A percentile compares a stretch with the other conserved stretches of the same genome.
Conservation (phyloP, 1,284 basidiomycete genomes). For the Cutaneotrichosporon dermatis region DNA sequence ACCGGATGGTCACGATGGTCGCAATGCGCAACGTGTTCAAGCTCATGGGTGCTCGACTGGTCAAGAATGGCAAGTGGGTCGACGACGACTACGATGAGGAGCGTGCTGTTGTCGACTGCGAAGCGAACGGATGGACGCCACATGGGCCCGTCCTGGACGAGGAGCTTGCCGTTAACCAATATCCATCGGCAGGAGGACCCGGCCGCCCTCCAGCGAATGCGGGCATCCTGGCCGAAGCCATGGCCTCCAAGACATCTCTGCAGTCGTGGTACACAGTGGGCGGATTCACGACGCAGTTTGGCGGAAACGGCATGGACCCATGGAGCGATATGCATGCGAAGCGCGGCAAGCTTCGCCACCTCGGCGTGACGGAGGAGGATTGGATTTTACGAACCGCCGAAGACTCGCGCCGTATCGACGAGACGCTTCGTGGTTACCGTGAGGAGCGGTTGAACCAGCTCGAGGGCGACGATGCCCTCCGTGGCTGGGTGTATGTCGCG, state of each 20-base stretch:
- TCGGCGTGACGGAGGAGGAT: constrained; percentile 75
- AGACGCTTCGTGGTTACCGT: constrained; percentile 61
- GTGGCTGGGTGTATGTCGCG: constrained; percentile 34
- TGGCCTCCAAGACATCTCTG: constrained; percentile 31
- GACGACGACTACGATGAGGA: constrained; percentile 94
- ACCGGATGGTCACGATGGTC: constrained; percentile 87
- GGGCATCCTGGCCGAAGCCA: constrained; percentile 35
- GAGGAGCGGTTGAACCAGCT: constrained; percentile 57
- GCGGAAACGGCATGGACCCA: constrained; percentile 71
- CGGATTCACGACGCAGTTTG: constrained; percentile 82
- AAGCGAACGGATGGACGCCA: constrained; percentile 65
- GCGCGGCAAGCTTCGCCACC: constrained; percentile 49
- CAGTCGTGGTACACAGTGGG: constrained; percentile 67
- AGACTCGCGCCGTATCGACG: constrained; percentile 60
- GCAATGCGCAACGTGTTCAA: constrained; percentile 91
- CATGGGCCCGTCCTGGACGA: constrained; percentile 78
- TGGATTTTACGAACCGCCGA: constrained; percentile 79
- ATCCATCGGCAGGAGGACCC: constrained; percentile 27
- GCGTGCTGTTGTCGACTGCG: constrained; percentile 65
- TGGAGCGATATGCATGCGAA: constrained; percentile 72
- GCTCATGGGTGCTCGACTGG: constrained; percentile 83
- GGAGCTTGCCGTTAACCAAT: constrained; percentile 41
- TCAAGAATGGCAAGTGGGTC: constrained; percentile 81
- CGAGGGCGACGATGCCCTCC: constrained; percentile 28
- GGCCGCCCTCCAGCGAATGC: constrained; percentile 27